Evolutionary conservation across 768 basidiomycete species (phyloP).

Genomic region (Suillus placidus): DNA sequence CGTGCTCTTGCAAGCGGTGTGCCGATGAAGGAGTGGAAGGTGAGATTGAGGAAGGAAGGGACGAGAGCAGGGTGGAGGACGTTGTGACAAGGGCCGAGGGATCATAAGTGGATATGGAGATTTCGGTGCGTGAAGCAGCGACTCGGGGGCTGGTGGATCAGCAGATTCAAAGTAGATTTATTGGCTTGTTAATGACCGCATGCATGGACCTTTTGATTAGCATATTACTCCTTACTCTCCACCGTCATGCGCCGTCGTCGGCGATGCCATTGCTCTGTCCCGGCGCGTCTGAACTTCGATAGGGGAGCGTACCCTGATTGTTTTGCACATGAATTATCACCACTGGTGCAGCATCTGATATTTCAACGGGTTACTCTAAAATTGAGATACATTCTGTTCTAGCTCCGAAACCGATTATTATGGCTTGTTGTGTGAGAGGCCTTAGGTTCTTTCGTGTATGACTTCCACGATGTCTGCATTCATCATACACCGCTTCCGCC

Average conservation of each 20-base stretch:
- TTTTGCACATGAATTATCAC: not conserved
- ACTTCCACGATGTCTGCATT: constrained; percentile 1
- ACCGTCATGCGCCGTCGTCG: not conserved
- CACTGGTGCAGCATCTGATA: not conserved
- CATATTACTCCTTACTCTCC: not conserved
- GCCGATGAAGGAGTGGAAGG: constrained; percentile 49
- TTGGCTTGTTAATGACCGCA: constrained; percentile 11
- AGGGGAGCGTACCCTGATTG: not conserved
- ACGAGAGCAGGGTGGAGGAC: constrained; percentile 53
- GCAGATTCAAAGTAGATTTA: not conserved
- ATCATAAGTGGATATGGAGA: constrained; percentile 14
- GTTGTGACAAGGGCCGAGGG: constrained; percentile 36
- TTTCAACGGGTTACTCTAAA: not conserved
- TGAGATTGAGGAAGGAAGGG: constrained; percentile 42
- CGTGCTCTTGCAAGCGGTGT: constrained; percentile 73
- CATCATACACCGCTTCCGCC: not conserved
- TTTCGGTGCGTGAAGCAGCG: not conserved
- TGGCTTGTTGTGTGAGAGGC: not conserved
- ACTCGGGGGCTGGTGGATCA: not conserved
- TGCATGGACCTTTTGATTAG: constrained; percentile 1
- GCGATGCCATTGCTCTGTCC: not conserved
- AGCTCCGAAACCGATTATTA: not conserved
- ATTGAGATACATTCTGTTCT: not conserved
- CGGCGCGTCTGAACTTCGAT: too few relatives aligned
- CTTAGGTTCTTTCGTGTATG: not conserved